Evolutionary conservation across 2,329 filamentous ascomycete species (phyloP).

Genomic region (Scopulariopsis brevicaulis): DNA sequence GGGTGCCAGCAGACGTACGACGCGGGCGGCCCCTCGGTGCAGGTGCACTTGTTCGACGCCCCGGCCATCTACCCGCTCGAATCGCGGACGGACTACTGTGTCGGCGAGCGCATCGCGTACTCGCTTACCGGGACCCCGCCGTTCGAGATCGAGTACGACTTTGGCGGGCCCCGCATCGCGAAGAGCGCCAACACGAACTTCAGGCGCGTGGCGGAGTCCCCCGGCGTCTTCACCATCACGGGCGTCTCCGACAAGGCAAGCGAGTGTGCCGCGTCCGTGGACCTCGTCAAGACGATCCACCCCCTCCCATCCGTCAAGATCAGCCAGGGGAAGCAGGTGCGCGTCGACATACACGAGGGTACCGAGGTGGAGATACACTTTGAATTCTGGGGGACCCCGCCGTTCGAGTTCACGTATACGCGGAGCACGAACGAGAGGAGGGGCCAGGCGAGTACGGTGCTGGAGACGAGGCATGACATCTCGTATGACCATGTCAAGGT

Average conservation of each 20-base stretch:
- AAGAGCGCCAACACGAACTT: constrained; percentile 72
- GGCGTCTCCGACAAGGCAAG: constrained; percentile 79
- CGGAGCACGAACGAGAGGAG: constrained; percentile 75
- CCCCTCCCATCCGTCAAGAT: constrained; percentile 86
- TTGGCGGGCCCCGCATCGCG: constrained; percentile 73
- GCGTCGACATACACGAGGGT: constrained; percentile 93
- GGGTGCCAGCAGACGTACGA: constrained; percentile 77
- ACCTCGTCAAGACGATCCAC: constrained; percentile 76
- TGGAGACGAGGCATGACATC: constrained; percentile 84
- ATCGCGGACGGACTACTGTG: constrained; percentile 78
- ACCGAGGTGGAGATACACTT: constrained; percentile 89
- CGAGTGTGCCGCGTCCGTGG: constrained; percentile 70
- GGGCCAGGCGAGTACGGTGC: constrained; percentile 64
- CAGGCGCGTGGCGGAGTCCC: constrained; percentile 82
- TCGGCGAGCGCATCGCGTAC: constrained; percentile 89
- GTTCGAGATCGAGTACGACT: constrained; percentile 87
- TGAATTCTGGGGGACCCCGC: constrained; percentile 89
- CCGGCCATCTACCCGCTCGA: constrained; percentile 85
- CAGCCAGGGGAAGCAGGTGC: constrained; percentile 67
- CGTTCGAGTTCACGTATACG: constrained; percentile 97
- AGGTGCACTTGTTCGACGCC: constrained; percentile 86
- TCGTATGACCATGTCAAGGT: constrained; percentile 73
- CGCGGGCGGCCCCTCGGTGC: constrained; percentile 61
- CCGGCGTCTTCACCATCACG: constrained; percentile 80
- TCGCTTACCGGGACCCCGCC: constrained; percentile 82